Evolutionary conservation across 805 yeast genomes (phyloP).

Genomic region (Groenewaldozyma salmanticensis): DNA sequence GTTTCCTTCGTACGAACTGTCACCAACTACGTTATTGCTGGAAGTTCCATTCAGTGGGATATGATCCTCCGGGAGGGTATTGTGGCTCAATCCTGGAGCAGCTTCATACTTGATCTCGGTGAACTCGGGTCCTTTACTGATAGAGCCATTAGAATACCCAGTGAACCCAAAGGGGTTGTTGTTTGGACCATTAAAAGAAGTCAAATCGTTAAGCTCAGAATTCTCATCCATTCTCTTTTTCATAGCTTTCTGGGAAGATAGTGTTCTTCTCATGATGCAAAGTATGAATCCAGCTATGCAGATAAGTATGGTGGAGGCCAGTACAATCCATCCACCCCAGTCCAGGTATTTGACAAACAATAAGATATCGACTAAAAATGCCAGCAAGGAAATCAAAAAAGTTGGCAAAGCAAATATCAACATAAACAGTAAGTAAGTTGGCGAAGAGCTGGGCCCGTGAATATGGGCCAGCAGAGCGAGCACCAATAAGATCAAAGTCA

Average conservation of each 20-base stretch:
- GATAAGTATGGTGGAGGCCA: constrained; percentile 56
- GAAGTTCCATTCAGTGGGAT: constrained; percentile 6
- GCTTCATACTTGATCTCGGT: constrained; percentile 16
- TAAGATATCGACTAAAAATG: constrained; percentile 73
- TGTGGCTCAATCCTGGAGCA: constrained; percentile 6
- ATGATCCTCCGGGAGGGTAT: constrained; percentile 8
- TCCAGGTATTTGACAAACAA: constrained; percentile 65
- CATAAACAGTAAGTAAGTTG: constrained; percentile 39
- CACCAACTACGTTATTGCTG: not conserved
- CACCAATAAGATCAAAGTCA: constrained; percentile 39
- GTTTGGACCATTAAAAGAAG: constrained; percentile 8
- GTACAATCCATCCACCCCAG: constrained; percentile 80
- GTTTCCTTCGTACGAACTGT: not conserved
- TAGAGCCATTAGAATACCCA: constrained; percentile 3
- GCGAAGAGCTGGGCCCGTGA: constrained; percentile 28
- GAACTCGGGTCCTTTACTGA: constrained; percentile 11
- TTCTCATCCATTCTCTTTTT: constrained; percentile 10
- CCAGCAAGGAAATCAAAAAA: constrained; percentile 58
- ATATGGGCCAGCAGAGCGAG: constrained; percentile 34
- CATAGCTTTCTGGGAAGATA: constrained; percentile 25
- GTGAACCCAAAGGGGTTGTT: constrained; percentile 4
- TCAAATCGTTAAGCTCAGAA: constrained; percentile 13
- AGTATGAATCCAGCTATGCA: constrained; percentile 55
- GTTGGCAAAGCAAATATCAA: constrained; percentile 56
- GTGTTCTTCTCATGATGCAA: constrained; percentile 64